These are phyloP conservation scores for Trametes maxima DNA, from an alignment of 768 basidiomycete genomes.

Conservation along the genomic window DNA sequence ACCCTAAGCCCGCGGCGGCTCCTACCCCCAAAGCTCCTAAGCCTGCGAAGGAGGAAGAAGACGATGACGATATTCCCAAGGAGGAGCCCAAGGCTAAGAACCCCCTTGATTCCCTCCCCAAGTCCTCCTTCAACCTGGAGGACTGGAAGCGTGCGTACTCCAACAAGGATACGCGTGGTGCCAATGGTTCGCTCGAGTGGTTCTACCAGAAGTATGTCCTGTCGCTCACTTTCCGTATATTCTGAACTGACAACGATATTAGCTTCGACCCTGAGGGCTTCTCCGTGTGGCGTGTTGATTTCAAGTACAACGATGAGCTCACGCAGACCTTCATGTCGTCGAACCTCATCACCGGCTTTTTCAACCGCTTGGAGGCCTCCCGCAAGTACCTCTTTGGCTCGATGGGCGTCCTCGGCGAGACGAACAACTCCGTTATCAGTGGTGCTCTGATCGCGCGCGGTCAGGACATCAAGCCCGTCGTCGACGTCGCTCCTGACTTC, in stretches of 20 bases:
- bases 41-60: conserved; percentile 62
- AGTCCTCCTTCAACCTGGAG: conserved; percentile 85
- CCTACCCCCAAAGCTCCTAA: conserved; percentile 45
- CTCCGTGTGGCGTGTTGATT: conserved; percentile 91
- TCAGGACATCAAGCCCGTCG: conserved; percentile 65
- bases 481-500: conserved; percentile 86
- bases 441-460: conserved; percentile 88
- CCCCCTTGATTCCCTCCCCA: conserved; percentile 90
- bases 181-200: conserved; percentile 88
- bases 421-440: conserved; percentile 77
- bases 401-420: conserved; percentile 82
- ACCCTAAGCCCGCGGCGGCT: conserved; percentile 33
- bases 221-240: background rate
- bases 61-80: conserved; percentile 70
- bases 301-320: conserved; percentile 95
- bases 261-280: conserved; percentile 90
- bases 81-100: conserved; percentile 92
- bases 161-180: conserved; percentile 93
- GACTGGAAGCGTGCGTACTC: conserved; percentile 99
- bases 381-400: conserved; percentile 97
- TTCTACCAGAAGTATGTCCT: conserved; percentile 86
- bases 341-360: conserved; percentile 94
- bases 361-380: conserved; percentile 96
- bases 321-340: conserved; percentile 92
- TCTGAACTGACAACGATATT: conserved; percentile 7